These are phyloP conservation scores for Nicotiana obtusifolia DNA, from an alignment of 257 asterid genomes.

Conservation along the genomic window DNA sequence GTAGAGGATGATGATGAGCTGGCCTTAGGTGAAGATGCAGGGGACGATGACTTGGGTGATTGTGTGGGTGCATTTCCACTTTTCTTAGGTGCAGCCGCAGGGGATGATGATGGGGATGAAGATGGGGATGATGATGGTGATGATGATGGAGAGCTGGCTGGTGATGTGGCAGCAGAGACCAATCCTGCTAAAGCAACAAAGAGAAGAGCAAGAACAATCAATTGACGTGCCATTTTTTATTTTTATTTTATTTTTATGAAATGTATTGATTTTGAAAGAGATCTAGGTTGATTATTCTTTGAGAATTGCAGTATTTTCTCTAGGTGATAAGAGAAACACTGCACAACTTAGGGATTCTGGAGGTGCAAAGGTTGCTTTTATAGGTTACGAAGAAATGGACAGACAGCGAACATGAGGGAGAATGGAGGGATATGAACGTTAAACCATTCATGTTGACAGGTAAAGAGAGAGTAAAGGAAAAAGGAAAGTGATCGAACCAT, in stretches of 20 bases:
- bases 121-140: constrained; percentile 15
- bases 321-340: constrained; percentile 33
- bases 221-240: constrained; percentile 53
- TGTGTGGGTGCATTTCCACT: not conserved
- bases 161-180: constrained; percentile 56
- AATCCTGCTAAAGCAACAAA: constrained; percentile 37
- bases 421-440: not conserved
- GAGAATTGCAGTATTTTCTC: constrained; percentile 29
- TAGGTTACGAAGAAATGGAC: constrained; percentile 4
- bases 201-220: constrained; percentile 37
- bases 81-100: not conserved
- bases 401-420: not conserved
- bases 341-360: constrained; percentile 34
- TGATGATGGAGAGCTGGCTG: constrained; percentile 29
- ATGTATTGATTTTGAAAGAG: not conserved
- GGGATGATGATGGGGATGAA: constrained; percentile 16
- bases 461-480: not conserved
- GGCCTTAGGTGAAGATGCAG: constrained; percentile 14
- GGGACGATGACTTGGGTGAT: constrained; percentile 8
- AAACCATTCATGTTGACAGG: not conserved
- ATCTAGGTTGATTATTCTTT: constrained; percentile 23
- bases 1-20: constrained; percentile 8
- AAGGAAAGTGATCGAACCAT: not conserved
- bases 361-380: constrained; percentile 20
- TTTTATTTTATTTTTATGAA: not conserved